These are phyloP conservation scores for Gliomastix tumulicola DNA, from an alignment of 2,329 filamentous ascomycete genomes.

Conservation along the genomic window DNA sequence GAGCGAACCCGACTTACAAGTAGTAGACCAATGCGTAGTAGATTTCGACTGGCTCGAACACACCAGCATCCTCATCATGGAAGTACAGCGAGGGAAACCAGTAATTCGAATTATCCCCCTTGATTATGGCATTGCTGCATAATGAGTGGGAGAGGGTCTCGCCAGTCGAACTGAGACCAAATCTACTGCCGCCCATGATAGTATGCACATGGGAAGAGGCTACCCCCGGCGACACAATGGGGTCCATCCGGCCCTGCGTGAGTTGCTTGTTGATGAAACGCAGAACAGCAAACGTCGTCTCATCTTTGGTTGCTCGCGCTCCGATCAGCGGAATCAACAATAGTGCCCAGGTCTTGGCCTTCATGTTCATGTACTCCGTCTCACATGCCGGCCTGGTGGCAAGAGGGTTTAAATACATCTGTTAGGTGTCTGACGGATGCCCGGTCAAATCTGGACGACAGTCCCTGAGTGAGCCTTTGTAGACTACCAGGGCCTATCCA, in stretches of 20 bases:
- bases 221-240: slow-evolving; percentile 57
- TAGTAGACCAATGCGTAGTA: slow-evolving; percentile 76
- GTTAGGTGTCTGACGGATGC: too few species aligned
- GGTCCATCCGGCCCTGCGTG: slow-evolving; percentile 57
- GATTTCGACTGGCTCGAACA: slow-evolving; percentile 58
- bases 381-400: too few species aligned
- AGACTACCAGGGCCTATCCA: too few species aligned
- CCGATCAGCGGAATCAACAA: too few species aligned
- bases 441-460: too few species aligned
- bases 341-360: too few species aligned
- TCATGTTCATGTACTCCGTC: too few species aligned
- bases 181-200: slow-evolving; percentile 64
- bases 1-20: slow-evolving; percentile 41
- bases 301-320: too few species aligned
- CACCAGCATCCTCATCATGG: slow-evolving; percentile 52
- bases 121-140: slow-evolving; percentile 65
- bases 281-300: slow-evolving; percentile 59
- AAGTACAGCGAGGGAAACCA: slow-evolving; percentile 72
- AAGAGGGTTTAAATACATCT: too few species aligned
- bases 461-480: too few species aligned
- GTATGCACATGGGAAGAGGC: slow-evolving; percentile 60
- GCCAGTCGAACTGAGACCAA: slow-evolving; percentile 55
- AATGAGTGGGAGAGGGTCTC: slow-evolving; percentile 50
- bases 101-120: slow-evolving; percentile 66
- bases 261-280: slow-evolving; percentile 62